Conservation (phyloP, 345 rosid genomes). For the Euphorbia peplus region DNA sequence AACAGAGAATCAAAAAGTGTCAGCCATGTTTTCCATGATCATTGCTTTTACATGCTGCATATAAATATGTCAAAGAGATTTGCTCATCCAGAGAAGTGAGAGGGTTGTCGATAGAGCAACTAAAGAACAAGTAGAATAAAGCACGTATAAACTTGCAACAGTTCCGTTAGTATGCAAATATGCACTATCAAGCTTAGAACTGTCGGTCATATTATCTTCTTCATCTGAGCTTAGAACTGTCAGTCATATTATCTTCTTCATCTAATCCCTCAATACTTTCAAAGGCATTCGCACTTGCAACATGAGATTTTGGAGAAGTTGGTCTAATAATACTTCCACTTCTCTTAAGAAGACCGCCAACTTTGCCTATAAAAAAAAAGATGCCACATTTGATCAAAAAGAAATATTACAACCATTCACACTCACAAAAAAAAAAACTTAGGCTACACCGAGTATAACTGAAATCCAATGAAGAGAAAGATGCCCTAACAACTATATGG, state of each 20-base stretch:
- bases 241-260: no score
- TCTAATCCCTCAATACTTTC: constrained; percentile 88
- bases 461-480: background rate
- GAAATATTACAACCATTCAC: background rate
- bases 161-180: constrained; percentile 68
- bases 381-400: constrained; percentile 10
- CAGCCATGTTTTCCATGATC: background rate
- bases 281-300: constrained; percentile 87
- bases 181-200: constrained; percentile 50
- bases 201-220: constrained; percentile 71
- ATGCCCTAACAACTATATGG: no score
- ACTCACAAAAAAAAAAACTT: background rate
- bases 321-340: constrained; percentile 60
- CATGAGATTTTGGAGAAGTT: constrained; percentile 93
- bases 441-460: background rate
- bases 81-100: background rate
- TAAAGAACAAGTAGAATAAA: background rate
- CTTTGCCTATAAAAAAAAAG: constrained; percentile 50
- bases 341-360: constrained; percentile 60
- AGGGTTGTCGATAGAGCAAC: background rate
- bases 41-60: background rate
- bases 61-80: background rate
- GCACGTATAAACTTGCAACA: constrained; percentile 54
- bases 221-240: no score
- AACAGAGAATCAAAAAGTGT: background rate